Base-by-base conservation (phyloP, 2,329 filamentous ascomycete genomes). In the Curvularia hawaiiensis region DNA sequence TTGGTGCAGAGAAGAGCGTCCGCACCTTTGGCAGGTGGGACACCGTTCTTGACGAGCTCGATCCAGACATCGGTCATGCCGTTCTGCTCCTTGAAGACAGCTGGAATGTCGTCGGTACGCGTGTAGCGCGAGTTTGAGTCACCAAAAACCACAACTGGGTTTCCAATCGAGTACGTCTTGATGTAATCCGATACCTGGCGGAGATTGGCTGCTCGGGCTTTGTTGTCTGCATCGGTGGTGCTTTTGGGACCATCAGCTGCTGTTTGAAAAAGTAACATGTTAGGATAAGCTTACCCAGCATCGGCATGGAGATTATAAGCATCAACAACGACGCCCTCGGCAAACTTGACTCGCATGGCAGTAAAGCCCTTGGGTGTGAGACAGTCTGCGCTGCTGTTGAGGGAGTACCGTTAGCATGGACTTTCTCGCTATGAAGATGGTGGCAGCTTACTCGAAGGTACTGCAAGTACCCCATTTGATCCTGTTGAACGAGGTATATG, bases 341-440 rank as follows among this genome's bases (percentile, higher is more conserved):
- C 80, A 14, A 88, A 63, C 20, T 79, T 74, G 40, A 83, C 73
- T 12, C 86, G 82, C 86, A 90, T 88, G 47, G 86, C 85, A 0
- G 86, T 89, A 72, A 89, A 89, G 14, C 88, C 88, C 73, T 90
- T 90, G 22, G 86, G 88, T 0, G 87, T 89, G 60, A 89, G 75
- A 69, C 88, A 90, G 71, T 90, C 88, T 1, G 72, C 66, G 0
- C 80, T 80, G 0, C 83, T 84, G 35, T 56, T 43, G 20, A 11
- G 22, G 26, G 28, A 41, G 28, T 30, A 10, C 22, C 22, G n/a
- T 33, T 31, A 41, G 28, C 30, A 10, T 22, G 8, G 6, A 24
- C 8, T 7, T 10, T 20, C 35, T 18, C 4, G 12, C 18, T 38
- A 9, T 12, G 7, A 9, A n/a, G 1, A n/a, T 12, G 1, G 16